phyloP scores from a whole-genome alignment of 2,329 filamentous ascomycete species.

The Exophiala dermatitidis region DNA sequence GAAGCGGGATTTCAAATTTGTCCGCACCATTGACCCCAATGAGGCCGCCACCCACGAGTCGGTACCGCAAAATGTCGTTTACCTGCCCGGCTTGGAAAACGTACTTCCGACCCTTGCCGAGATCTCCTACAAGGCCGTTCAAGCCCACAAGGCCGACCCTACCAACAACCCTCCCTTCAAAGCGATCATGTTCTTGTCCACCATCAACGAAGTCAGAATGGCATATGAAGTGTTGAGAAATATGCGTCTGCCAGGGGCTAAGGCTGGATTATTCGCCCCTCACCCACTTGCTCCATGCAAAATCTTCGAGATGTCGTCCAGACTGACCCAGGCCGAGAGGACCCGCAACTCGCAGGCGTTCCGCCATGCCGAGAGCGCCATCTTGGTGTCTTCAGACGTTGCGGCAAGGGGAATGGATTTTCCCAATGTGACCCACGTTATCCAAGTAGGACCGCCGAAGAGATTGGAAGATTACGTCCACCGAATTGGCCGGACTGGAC shows the following conservation, averaged over 20 bases:
- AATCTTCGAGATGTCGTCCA: constrained; percentile 63
- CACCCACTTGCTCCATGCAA: constrained; percentile 61
- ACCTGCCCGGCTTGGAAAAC: constrained; percentile 64
- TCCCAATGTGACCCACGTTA: constrained; percentile 44
- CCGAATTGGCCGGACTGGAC: constrained; percentile 37
- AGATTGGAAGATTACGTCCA: constrained; percentile 44
- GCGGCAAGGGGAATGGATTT: constrained; percentile 48
- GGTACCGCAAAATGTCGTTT: constrained; percentile 72
- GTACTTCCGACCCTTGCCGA: constrained; percentile 70
- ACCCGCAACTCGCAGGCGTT: constrained; percentile 67
- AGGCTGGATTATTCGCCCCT: constrained; percentile 53
- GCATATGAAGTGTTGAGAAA: constrained; percentile 53
- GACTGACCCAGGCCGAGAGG: constrained; percentile 62
- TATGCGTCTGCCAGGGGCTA: constrained; percentile 39
- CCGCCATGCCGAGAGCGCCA: constrained; percentile 47
- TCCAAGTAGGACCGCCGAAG: constrained; percentile 46
- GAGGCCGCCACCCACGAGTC: constrained; percentile 76
- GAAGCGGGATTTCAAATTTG: constrained; percentile 76
- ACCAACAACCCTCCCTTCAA: constrained; percentile 64
- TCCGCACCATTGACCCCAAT: constrained; percentile 76
- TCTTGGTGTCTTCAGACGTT: constrained; percentile 45
- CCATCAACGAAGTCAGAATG: constrained; percentile 65
- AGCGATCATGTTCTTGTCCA: constrained; percentile 88
- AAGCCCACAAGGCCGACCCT: constrained; percentile 35
- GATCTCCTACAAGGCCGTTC: constrained; percentile 52